phyloP scores from a whole-genome alignment of 2,329 filamentous ascomycete genomes.

The Xylariaceae sp. region DNA sequence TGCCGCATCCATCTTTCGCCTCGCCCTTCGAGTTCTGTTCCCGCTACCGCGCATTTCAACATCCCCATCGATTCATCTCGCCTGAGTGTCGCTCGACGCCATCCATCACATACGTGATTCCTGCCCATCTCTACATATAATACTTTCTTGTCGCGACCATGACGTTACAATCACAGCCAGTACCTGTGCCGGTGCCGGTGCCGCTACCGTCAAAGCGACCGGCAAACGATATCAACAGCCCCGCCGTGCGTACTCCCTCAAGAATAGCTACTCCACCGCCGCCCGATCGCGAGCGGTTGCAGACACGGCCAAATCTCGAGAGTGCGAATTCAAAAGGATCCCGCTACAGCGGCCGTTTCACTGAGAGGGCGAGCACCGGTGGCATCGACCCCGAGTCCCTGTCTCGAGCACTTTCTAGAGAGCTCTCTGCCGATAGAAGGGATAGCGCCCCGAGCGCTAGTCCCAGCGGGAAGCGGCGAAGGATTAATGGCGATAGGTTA shows the following conservation, averaged over 20 bases:
- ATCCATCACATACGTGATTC: neutral
- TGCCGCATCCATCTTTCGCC: conserved; percentile 14
- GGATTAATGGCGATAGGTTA: conserved; percentile 67
- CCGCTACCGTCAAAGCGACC: conserved; percentile 40
- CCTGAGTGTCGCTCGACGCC: too few relatives aligned
- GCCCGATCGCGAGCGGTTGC: conserved; percentile 50
- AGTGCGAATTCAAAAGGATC: conserved; percentile 41
- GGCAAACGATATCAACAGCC: conserved; percentile 43
- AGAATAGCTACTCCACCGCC: conserved; percentile 53
- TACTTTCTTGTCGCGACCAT: conserved; percentile 34
- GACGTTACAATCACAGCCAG: conserved; percentile 43
- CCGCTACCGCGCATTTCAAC: conserved; percentile 17
- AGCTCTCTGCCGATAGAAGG: conserved; percentile 56
- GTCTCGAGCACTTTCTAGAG: conserved; percentile 57
- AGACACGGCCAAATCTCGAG: conserved; percentile 49
- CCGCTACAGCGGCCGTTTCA: conserved; percentile 45
- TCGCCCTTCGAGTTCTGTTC: conserved; percentile 6
- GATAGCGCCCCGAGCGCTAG: conserved; percentile 60
- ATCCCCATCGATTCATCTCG: conserved; percentile 20
- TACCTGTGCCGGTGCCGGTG: conserved; percentile 33
- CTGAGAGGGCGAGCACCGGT: conserved; percentile 45
- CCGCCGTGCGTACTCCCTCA: conserved; percentile 43
- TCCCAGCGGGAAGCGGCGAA: conserved; percentile 63
- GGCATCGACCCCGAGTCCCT: conserved; percentile 57
- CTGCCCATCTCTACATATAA: neutral